Base-by-base conservation (phyloP, 116 monocot species). In the Zostera marina region DNA sequence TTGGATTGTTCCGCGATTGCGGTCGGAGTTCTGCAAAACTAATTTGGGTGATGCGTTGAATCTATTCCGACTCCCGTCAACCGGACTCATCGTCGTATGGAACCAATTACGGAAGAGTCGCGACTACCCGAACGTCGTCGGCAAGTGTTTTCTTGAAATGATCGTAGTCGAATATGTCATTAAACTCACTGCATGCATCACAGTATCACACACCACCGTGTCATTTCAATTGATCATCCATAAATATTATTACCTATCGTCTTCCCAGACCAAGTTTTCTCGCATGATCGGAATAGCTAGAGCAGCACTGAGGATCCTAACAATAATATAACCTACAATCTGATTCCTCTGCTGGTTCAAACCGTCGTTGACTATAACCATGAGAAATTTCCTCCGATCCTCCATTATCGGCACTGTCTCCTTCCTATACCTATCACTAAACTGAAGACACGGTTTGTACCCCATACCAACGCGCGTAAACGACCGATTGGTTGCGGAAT, bases 271-370 rank as follows among this genome's bases (percentile, higher is more conserved):
- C 23, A 76, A 63, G 23, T 92, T 86, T 46, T 86, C 92, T 46
- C 86, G 92, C 10, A 92, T 67, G 42, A 92, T 70, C 9, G 92
- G 92, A 9, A 83, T 74, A 5, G 86, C 87, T 11, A 92, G 83
- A 14, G 83, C 77, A 7, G 92, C 92, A 8, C 83, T 83, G 15
- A 92, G 77, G 25, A 92, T 86, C 53, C 92, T 61, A n/a, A 86
- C 86, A 54, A 92, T 92, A 44, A n/a, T n/a, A 92, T 83, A 12
- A 86, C 92, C 92, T 12, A 83, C 77, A 40, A 92, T 92, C 77
- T 92, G 79, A 61, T 82, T 86, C 66, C 82, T 56, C 76, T 86
- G 92, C 77, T 92, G 86, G 64, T 92, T 92, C 62, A 92, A 68
- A 21, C 92, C 87, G 1, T 82, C 87, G 22, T 82, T 70, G 4